A percentile compares a stretch with the other conserved stretches of the same genome.
Evolutionary conservation across 2,329 filamentous ascomycete species (phyloP).

Genomic region (Dactylellina sp.): DNA sequence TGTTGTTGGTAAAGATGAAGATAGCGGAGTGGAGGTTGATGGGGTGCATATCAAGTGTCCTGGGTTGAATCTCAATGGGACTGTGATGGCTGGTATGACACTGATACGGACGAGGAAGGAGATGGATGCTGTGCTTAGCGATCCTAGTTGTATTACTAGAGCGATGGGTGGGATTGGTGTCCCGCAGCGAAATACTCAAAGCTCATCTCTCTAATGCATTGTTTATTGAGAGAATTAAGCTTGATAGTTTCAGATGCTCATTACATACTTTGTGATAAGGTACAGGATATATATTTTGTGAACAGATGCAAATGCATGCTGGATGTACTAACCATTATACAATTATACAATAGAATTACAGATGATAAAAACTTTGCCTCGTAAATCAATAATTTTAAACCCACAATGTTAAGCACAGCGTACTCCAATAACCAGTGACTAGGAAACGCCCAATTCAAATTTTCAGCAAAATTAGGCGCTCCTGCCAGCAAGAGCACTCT

Average conservation of each 20-base stretch:
- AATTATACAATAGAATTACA: not conserved
- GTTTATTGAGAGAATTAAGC: no score
- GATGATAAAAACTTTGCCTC: no score
- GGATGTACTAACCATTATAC: conserved; percentile 2
- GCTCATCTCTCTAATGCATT: conserved; percentile 12
- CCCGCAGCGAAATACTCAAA: conserved; percentile 5
- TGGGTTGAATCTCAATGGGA: conserved; percentile 52
- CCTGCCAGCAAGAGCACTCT: conserved; percentile 7
- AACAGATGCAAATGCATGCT: no score
- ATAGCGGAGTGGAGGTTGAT: conserved; percentile 30
- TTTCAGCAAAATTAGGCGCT: not conserved
- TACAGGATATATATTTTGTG: no score
- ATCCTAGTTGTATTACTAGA: conserved; percentile 15
- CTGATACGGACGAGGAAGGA: conserved; percentile 47
- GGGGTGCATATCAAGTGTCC: conserved; percentile 38
- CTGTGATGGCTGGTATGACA: conserved; percentile 46
- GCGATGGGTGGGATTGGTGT: conserved; percentile 46
- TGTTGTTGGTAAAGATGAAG: conserved; percentile 41
- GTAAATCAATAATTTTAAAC: no score
- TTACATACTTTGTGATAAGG: not conserved
- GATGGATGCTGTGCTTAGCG: conserved; percentile 30
- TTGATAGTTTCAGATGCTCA: no score
- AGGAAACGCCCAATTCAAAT: not conserved
- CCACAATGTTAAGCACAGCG: no score
- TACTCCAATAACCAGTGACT: no score